These are phyloP conservation scores for Penicillium oxalicum DNA, from an alignment of 2,329 filamentous ascomycete species.

Conservation along the genomic window DNA sequence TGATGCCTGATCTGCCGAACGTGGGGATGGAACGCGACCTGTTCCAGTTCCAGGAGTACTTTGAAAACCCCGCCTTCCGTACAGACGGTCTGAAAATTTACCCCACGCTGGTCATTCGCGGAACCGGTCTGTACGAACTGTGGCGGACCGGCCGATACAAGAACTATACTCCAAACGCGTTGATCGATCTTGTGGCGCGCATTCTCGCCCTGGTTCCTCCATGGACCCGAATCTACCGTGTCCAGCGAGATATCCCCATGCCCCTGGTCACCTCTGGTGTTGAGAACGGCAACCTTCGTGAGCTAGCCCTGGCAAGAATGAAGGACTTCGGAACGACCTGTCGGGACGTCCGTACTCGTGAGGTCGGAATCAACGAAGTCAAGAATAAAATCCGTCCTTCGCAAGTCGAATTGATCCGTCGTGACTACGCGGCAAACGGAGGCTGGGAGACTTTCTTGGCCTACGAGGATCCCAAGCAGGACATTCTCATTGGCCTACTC, in stretches of 20 bases:
- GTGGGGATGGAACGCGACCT: constrained; percentile 97
- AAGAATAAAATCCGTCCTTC: constrained; percentile 97
- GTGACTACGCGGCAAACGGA: constrained; percentile 91
- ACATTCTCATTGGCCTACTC: constrained; percentile 88
- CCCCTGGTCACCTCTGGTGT: constrained; percentile 97
- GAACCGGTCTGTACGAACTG: constrained; percentile 91
- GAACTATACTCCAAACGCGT: constrained; percentile 95
- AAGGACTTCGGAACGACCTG: constrained; percentile 98
- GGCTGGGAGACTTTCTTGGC: constrained; percentile 98
- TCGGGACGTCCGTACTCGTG: constrained; percentile 89
- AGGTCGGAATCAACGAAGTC: constrained; percentile 97
- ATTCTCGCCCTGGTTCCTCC: constrained; percentile 91
- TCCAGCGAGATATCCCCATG: constrained; percentile 99
- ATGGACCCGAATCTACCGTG: constrained; percentile 97
- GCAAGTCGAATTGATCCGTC: constrained; percentile 87
- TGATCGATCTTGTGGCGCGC: constrained; percentile 93
- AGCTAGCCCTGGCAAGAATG: constrained; percentile 93
- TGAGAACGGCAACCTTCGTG: constrained; percentile 92
- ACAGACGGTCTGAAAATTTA: constrained; percentile 98
- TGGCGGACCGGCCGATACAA: constrained; percentile 97
- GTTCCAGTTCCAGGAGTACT: constrained; percentile 96
- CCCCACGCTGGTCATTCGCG: constrained; percentile 91
- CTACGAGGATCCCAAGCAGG: constrained; percentile 97
- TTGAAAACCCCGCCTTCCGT: constrained; percentile 90
- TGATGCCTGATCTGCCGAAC: constrained; percentile 99